Base-by-base conservation (phyloP, 495 filamentous ascomycete species). In the Chaetomidium leptoderma region DNA sequence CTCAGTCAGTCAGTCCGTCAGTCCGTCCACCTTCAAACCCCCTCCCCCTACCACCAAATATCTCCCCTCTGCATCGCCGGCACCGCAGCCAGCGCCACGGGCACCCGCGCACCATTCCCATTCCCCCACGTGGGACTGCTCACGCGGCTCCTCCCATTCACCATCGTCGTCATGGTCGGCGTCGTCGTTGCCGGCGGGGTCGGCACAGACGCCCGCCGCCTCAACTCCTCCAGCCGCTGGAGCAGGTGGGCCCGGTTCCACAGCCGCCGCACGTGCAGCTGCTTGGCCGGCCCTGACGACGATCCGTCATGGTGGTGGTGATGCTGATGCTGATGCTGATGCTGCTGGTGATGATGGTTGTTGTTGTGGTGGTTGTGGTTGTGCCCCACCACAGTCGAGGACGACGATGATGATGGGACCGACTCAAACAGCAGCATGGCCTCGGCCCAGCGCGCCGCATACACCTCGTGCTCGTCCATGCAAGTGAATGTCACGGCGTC, bases 401-500 rank as follows among this genome's bases (percentile, higher is more conserved):
- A 19, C 23, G 50, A 30, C 14, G 51, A 14, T 9, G 36, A 2
- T 17, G 19, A 0, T 2, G 56, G 48, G 8, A 66, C 63, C 19
- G 24, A 32, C 55, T 70, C 68, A 6, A 70, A 68, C 3, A 70
- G 55, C 4, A 70, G 45, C 59, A 67, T 64, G 16, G 43, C 46
- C 11, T 65, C 64, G 5, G 66, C 68, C 68, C 68, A 70, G 8
- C 53, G 36, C 21, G 17, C n/a, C 2, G 68, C 66, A 4, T 30
- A 26, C 21, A 7, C 44, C 49, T 53, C 61, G 42, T 68, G 55
- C 43, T 42, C 55, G 26, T 64, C 61, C 32, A 56, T 51, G 21
- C 63, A 66, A 42, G 63, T 68, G 42, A 70, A 70, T 6, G 68
- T 70, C 10, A 68, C 64, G 30, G 53, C 57, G 53, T 70, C 68